These are phyloP conservation scores for Colletotrichum sojae DNA, from an alignment of 2,329 filamentous ascomycete species.

Conservation along the genomic window DNA sequence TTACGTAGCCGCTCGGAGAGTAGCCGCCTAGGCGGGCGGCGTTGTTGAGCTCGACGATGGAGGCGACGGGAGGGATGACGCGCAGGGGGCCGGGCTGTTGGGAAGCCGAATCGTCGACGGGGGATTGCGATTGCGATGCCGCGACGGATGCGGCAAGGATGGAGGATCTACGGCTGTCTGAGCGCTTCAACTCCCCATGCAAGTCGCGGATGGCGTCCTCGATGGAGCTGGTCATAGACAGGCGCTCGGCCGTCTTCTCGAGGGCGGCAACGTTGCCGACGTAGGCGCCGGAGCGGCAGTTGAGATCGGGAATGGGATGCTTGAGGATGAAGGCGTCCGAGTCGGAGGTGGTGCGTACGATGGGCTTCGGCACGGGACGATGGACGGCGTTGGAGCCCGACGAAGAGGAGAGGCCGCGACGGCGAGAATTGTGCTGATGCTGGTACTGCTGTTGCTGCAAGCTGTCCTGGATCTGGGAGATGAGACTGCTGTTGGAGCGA, in stretches of 20 bases:
- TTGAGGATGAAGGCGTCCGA: conserved; percentile 61
- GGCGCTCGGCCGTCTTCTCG: conserved; percentile 81
- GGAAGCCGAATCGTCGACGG: conserved; percentile 43
- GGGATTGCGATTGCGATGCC: conserved; percentile 43
- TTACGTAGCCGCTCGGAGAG: conserved; percentile 76
- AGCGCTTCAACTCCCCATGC: conserved; percentile 78
- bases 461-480: conserved; percentile 43
- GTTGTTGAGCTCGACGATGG: conserved; percentile 79
- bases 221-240: conserved; percentile 82
- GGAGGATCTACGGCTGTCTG: conserved; percentile 77
- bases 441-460: conserved; percentile 37
- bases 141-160: conserved; percentile 66
- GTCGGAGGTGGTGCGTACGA: conserved; percentile 63
- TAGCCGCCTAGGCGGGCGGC: conserved; percentile 78
- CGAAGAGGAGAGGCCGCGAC: conserved; percentile 38
- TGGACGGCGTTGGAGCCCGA: conserved; percentile 18
- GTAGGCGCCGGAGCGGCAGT: conserved; percentile 73
- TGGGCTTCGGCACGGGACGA: conserved; percentile 52
- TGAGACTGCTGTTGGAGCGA: conserved; percentile 40
- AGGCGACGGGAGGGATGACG: conserved; percentile 66
- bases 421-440: conserved; percentile 24
- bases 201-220: conserved; percentile 83
- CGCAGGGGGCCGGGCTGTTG: conserved; percentile 50
- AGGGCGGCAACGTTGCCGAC: conserved; percentile 79
- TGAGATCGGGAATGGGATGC: conserved; percentile 75